phyloP scores from a whole-genome alignment of 2,329 filamentous ascomycete genomes.

The Dactylonectria estremocensis region DNA sequence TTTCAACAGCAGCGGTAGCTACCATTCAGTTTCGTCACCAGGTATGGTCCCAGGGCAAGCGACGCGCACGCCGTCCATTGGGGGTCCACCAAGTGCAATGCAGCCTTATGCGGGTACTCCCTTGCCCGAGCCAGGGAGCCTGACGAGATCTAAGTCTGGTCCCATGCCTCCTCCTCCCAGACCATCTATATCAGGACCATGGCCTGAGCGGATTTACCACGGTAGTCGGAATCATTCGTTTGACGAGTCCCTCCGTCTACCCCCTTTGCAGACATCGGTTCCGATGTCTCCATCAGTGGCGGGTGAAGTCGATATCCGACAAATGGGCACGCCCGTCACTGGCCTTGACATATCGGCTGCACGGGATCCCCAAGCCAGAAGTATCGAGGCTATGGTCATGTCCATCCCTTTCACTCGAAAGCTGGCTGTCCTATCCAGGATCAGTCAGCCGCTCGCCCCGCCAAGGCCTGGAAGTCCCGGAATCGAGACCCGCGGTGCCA shows the following conservation, averaged over 20 bases:
- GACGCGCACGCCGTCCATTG: slow-evolving; percentile 43
- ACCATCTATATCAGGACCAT: slow-evolving; percentile 52
- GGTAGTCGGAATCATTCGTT: slow-evolving; percentile 63
- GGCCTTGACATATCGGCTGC: slow-evolving; percentile 44
- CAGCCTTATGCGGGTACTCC: slow-evolving; percentile 46
- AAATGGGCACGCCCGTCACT: slow-evolving; percentile 47
- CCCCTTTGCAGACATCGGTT: slow-evolving; percentile 65
- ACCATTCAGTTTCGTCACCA: slow-evolving; percentile 47
- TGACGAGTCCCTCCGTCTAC: slow-evolving; percentile 68
- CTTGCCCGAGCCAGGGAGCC: slow-evolving; percentile 49
- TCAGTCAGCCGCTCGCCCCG: slow-evolving; percentile 77
- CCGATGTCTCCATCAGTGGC: slow-evolving; percentile 50
- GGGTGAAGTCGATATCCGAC: slow-evolving; percentile 46
- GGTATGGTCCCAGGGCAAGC: slow-evolving; percentile 25
- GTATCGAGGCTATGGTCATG: slow-evolving; percentile 80
- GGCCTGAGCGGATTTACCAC: slow-evolving; percentile 51
- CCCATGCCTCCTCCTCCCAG: slow-evolving; percentile 71
- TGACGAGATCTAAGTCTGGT: slow-evolving; percentile 54
- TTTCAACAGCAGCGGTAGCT: slow-evolving; percentile 62
- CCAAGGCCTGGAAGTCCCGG: slow-evolving; percentile 50
- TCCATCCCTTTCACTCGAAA: slow-evolving; percentile 82
- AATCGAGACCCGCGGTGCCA: slow-evolving; percentile 75
- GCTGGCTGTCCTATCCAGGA: slow-evolving; percentile 81
- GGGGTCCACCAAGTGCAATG: slow-evolving; percentile 32
- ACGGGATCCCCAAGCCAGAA: slow-evolving; percentile 57